Evolutionary conservation across 2,329 filamentous ascomycete species (phyloP), one percentile per base, ranked within the genome.

Genomic region (Gliomastix tumulicola): DNA sequence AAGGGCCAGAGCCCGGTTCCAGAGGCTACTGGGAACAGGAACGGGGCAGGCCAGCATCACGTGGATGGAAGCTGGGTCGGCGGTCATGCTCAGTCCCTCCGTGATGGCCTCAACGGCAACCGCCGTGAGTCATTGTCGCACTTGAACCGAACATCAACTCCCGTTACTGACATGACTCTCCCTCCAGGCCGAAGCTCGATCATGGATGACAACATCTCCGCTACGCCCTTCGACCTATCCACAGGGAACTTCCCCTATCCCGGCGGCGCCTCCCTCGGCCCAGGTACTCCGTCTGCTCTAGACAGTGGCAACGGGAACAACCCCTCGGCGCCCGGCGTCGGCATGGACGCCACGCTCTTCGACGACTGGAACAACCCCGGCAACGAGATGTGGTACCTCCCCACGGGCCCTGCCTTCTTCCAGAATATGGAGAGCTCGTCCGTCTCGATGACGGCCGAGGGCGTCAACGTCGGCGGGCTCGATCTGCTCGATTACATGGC

Each of bases 401-500:
- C 78, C 1, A 66, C 78, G 0, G 78, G 78, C 0, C 66, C 77
- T 3, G 76, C 76, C 5, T 76, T 82, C 40, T 82, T 79, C 55
- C 76, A 81, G 48, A 81, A 79, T 50, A 68, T 80, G 48, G 74
- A 73, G 41, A 76, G 76, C 43, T 68, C 68, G 22, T 68, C 68
- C 7, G 76, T 82, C 9, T 76, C 76, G 30, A 81, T 82, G 74
- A 82, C 77, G 4, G 74, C 78, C 8, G 78, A 82, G 45, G 78
- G 78, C 20, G 73, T 82, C 34, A 81, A 81, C 46, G 74, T 83
- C 3, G 78, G 77, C 9, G 79, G 79, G 1, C 63, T 82, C 21
- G 79, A 84, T 50, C 51, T 84, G 46, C 66, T 84, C 12, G 79
- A 84, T 49, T 82, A 78, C 44, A 81, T 82, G 76, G 72, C 75